Evolutionary conservation across 208 protist genomes (phyloP).

Genomic region (Leishmania aethiopica): DNA sequence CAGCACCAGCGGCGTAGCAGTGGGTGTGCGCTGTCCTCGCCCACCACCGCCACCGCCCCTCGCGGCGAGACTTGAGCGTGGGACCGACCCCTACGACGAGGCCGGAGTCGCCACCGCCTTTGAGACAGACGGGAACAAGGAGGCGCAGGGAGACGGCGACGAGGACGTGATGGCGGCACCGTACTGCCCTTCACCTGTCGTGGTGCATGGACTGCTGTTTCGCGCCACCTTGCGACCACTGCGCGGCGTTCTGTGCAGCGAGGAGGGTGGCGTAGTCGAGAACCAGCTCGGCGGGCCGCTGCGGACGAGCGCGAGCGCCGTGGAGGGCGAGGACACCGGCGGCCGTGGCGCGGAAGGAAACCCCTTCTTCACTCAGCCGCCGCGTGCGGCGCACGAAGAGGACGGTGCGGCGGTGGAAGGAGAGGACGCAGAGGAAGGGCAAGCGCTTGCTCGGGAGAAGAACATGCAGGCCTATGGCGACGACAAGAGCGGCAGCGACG

Average conservation of each 20-base stretch:
- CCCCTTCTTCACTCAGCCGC: background rate
- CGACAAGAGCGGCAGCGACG: constrained; percentile 5
- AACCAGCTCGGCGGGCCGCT: constrained; percentile 21
- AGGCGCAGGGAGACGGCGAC: background rate
- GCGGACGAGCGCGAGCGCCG: background rate
- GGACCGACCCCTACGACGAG: background rate
- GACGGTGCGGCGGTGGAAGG: background rate
- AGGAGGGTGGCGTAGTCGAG: constrained; percentile 38
- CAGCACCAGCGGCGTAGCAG: background rate
- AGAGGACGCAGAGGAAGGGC: background rate
- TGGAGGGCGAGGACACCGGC: background rate
- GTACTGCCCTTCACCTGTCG: background rate
- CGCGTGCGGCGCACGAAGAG: background rate
- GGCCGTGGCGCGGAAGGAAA: background rate
- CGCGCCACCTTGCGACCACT: constrained; percentile 37
- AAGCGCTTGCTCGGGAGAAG: background rate
- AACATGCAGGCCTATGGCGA: background rate
- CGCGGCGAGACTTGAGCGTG: background rate
- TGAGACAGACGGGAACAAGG: background rate
- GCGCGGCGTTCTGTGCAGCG: constrained; percentile 28
- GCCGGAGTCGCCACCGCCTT: background rate
- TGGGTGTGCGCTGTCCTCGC: background rate
- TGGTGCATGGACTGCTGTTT: constrained; percentile 23
- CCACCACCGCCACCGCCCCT: constrained; percentile 1
- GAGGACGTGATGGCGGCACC: background rate